These are phyloP conservation scores for Mortierella sp. DNA, from an alignment of 371 early-diverging fungal genomes.

Conservation along the genomic window DNA sequence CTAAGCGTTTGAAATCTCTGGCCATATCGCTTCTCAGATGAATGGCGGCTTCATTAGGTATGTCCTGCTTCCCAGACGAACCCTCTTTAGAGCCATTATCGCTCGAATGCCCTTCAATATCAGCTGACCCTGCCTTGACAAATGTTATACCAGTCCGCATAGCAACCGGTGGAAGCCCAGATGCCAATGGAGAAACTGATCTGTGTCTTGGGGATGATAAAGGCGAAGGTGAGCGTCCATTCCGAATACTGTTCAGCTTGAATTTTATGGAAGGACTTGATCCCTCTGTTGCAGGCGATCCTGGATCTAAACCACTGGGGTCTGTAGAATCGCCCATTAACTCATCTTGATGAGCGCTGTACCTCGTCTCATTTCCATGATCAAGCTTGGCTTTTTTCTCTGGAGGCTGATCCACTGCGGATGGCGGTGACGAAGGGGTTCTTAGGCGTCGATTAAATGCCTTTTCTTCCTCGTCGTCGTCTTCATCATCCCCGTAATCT, in stretches of 20 bases:
- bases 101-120: conserved; percentile 12
- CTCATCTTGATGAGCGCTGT: conserved; percentile 9
- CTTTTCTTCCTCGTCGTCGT: conserved; percentile 38
- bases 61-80: conserved; percentile 1
- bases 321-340: conserved; percentile 17
- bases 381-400: conserved; percentile 37
- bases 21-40: conserved; percentile 54
- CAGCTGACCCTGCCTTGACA: conserved; percentile 37
- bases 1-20: conserved; percentile 34
- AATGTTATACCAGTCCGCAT: conserved; percentile 48
- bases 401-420: conserved; percentile 25
- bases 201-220: conserved; percentile 22
- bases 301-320: neutral
- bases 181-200: conserved; percentile 38
- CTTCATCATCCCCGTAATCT: conserved; percentile 52
- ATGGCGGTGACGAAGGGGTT: conserved; percentile 1
- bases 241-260: conserved; percentile 42
- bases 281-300: conserved; percentile 12
- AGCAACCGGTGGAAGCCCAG: conserved; percentile 23
- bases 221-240: conserved; percentile 54
- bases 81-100: conserved; percentile 5
- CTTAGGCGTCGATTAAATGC: conserved; percentile 27
- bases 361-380: neutral
- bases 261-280: conserved; percentile 43
- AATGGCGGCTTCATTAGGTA: conserved; percentile 26